Conservation (phyloP, 1,139 yeast species). For the Tardiomyces depauwii region DNA sequence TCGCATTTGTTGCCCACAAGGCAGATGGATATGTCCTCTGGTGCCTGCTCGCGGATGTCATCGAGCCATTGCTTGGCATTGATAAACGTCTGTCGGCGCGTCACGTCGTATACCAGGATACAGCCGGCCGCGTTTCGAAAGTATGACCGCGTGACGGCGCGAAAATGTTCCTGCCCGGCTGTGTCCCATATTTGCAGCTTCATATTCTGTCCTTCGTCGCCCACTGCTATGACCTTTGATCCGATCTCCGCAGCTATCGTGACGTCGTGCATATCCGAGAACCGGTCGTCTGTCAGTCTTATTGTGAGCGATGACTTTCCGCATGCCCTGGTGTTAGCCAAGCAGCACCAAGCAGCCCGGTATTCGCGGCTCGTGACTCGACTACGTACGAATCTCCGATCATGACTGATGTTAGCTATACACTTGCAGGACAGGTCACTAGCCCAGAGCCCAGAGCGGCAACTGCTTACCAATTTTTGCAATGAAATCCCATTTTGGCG, state of each 20-base stretch:
- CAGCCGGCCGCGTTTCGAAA: slow-evolving; percentile 81
- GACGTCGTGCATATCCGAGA: slow-evolving; percentile 25
- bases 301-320: slow-evolving; percentile 28
- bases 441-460: no score
- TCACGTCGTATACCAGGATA: slow-evolving; percentile 76
- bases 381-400: slow-evolving; percentile 17
- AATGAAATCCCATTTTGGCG: slow-evolving; percentile 15
- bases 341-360: neutral
- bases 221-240: slow-evolving; percentile 24
- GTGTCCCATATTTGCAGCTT: slow-evolving; percentile 44
- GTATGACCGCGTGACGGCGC: slow-evolving; percentile 78
- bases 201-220: slow-evolving; percentile 11
- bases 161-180: slow-evolving; percentile 92
- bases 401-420: slow-evolving; percentile 8
- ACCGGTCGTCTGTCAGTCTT: slow-evolving; percentile 26
- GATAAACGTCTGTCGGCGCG: slow-evolving; percentile 45
- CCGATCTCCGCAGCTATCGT: slow-evolving; percentile 30
- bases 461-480: slow-evolving; percentile 12
- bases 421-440: no score
- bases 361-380: neutral
- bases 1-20: slow-evolving; percentile 86
- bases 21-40: slow-evolving; percentile 70
- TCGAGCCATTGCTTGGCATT: slow-evolving; percentile 34
- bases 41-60: slow-evolving; percentile 79
- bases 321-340: slow-evolving; percentile 18